Evolutionary conservation across 371 early-diverging fungal species (phyloP).

Genomic region (Rhizopus delemar): DNA sequence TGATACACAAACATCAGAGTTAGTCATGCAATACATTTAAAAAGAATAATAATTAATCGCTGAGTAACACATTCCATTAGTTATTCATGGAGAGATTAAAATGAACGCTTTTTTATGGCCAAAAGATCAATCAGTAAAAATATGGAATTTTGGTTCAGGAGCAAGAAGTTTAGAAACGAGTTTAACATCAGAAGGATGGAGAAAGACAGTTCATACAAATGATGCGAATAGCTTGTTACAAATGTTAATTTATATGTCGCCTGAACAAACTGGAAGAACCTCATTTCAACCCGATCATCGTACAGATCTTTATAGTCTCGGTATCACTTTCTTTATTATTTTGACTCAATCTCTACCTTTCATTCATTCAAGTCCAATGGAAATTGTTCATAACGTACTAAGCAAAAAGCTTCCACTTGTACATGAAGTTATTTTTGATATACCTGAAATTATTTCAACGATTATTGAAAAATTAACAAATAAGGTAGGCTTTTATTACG

Average conservation of each 20-base stretch:
- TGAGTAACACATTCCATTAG: conserved; percentile 11
- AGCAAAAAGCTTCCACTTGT: conserved; percentile 52
- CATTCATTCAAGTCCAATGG: conserved; percentile 56
- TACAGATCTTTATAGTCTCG: conserved; percentile 62
- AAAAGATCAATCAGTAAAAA: conserved; percentile 29
- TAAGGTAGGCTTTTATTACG: conserved; percentile 39
- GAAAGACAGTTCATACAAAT: conserved; percentile 41
- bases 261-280: conserved; percentile 63
- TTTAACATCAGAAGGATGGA: conserved; percentile 49
- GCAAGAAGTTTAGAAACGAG: conserved; percentile 44
- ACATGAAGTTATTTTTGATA: conserved; percentile 45
- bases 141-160: conserved; percentile 52
- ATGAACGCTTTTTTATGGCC: conserved; percentile 48
- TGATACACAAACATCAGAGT: conserved; percentile 49
- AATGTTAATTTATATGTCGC: conserved; percentile 51
- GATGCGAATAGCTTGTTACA: conserved; percentile 37
- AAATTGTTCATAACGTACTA: conserved; percentile 57
- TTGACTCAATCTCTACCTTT: conserved; percentile 55
- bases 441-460: conserved; percentile 48
- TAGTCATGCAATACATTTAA: conserved; percentile 3
- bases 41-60: neutral
- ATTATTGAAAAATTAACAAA: conserved; percentile 62
- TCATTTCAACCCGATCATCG: conserved; percentile 62
- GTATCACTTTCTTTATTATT: conserved; percentile 53
- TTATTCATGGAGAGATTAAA: conserved; percentile 51